Base-by-base conservation (phyloP, 148 eudicot genomes). In the Vaccinium vitisidaea region DNA sequence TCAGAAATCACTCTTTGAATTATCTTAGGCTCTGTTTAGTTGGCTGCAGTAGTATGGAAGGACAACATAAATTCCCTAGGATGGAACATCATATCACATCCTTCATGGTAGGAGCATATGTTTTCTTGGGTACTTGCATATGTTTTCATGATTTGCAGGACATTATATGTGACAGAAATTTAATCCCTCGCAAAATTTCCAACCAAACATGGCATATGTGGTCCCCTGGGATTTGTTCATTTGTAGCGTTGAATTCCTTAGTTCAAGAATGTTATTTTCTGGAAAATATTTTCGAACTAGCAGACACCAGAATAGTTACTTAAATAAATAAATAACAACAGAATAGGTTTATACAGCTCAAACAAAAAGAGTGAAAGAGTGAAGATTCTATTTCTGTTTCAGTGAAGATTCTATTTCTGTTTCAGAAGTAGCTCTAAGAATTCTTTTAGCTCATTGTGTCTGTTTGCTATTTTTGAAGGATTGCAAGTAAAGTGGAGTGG, bases 401-500 rank as follows among this genome's bases (percentile, higher is more conserved):
- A 53, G 23, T 23, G 15, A 5, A 43, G 32, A 65, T 23, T 23
- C 14, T 23, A 65, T 2, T 23, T 65, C 15, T 23, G 30, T 27
- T 79, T 53, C 43, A 53, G 23, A 30, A 7, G 50, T 56, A 56
- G 70, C 30, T 80, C 32, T 65, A 56, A 15, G 50, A 39, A 4
- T 15, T 30, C 19, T 15, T 80, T 36, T 32, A 30, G 27, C 82
- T 54, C 14, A 48, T 54, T 46, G 36, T 9, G 11, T 70, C 48
- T 77, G 61, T 21, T 36, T 30, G 74, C 25, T 46, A 0, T 46
- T 36, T 79, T 67, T 83, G 75, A 88, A 93, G 96, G 96, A 49
- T 87, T 48, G 85, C 90, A 52, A 86, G 84, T 79, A 94, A 92
- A 91, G 5, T 85, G 4, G 93, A 91, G 87, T 92, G 97, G 97